Conservation (phyloP, 1,139 yeast species). For the Yamadazyma taylorii region DNA sequence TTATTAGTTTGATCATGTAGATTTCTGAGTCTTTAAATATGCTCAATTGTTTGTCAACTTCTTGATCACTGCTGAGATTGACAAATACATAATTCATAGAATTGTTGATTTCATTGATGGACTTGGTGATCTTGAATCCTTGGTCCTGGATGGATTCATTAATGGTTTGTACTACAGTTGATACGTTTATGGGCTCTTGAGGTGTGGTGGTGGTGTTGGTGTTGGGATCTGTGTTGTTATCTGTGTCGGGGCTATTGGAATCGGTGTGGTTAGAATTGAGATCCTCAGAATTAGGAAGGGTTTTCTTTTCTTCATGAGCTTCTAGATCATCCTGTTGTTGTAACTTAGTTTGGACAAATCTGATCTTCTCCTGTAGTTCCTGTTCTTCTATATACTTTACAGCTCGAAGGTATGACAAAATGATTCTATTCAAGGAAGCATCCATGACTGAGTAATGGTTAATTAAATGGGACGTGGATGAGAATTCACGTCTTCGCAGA, state of each 20-base stretch:
- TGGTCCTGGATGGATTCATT: conserved; percentile 38
- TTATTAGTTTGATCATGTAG: conserved; percentile 46
- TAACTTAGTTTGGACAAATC: conserved; percentile 9
- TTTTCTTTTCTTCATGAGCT: too few species aligned
- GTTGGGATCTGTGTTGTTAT: too few species aligned
- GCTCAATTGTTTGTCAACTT: conserved; percentile 36
- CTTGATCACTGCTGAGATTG: conserved; percentile 35
- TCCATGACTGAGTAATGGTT: neutral
- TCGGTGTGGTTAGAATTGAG: neutral
- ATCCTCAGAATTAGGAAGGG: too few species aligned
- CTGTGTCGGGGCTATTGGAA: neutral
- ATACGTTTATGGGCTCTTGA: neutral
- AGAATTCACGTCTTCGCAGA: too few species aligned
- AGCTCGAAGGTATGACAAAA: conserved; percentile 47
- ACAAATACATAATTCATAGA: conserved; percentile 38
- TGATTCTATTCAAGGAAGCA: conserved; percentile 19
- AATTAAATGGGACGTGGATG: too few species aligned
- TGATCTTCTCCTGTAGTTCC: conserved; percentile 17
- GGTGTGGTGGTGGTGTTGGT: too few species aligned
- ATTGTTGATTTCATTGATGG: conserved; percentile 36
- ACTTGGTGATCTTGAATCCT: conserved; percentile 47
- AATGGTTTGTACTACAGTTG: conserved; percentile 34
- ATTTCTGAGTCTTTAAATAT: conserved; percentile 47
- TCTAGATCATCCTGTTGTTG: conserved; percentile 3
- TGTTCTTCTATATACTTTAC: conserved; percentile 22